Base-by-base conservation (phyloP, 1,284 basidiomycete species). In the Irpex rosettiformis region DNA sequence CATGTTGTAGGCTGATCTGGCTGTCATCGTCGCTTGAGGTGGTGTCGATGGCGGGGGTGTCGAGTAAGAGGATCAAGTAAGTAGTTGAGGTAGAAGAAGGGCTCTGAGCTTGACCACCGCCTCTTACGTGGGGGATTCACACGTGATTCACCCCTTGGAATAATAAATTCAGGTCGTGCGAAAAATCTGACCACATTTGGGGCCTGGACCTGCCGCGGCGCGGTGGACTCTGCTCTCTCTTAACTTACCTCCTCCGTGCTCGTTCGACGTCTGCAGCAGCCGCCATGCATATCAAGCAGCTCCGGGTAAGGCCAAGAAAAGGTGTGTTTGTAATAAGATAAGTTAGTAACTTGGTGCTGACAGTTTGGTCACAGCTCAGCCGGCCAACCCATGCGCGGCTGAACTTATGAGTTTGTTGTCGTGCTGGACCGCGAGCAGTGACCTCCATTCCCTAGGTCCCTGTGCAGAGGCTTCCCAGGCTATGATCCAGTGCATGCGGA, bases 361-460 rank as follows among this genome's bases (percentile, higher is more conserved):
- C 33, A n/a, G 28, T 16, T 54, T 55, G 57, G 42, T 53, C 63
- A 51, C 28, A 88, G 85, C 77, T 64, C 70, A 70, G 22, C 73
- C 79, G 51, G 75, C 79, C 48, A 83, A 82, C 52, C 80, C 90
- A 61, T 94, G 93, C 70, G 85, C 85, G 13, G 75, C 84, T 25
- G 89, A 95, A 72, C 81, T 97, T 59, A 80, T 88, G 10, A 76
- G 85, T 55, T 91, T 98, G 87, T 83, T 98, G 40, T 86, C 88
- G 51, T 98, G 95, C 75, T 96, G 93, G 92, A 93, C 94, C n/a
- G 86, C 89, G 16, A 82, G 85, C 2, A 78, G 79, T 29, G 94
- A 97, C 72, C 63, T 91, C 29, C 80, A 82, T 65, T 87, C 85
- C 22, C 76, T 78, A 8, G 77, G 78, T 1, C 65, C 75, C 25